These are phyloP conservation scores for Candida caryicola DNA, from an alignment of 805 yeast genomes.

Conservation along the genomic window DNA sequence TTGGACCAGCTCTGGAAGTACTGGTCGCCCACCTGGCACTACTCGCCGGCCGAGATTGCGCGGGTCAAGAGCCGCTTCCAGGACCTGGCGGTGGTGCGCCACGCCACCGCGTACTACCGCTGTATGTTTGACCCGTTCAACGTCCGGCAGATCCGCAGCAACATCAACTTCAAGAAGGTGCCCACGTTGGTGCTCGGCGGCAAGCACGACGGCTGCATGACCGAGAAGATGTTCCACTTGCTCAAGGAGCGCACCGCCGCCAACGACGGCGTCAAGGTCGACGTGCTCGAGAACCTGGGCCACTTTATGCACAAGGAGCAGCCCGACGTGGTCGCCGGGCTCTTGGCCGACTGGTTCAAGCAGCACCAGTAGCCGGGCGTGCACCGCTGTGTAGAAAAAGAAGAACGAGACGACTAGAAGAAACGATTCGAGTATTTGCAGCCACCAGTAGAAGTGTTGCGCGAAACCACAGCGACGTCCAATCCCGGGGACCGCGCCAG, in stretches of 20 bases:
- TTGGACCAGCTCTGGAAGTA: slow-evolving; percentile 31
- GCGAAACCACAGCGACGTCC: no score
- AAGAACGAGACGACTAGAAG: no score
- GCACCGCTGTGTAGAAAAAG: no score
- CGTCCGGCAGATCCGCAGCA: slow-evolving; percentile 8
- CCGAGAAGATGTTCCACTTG: slow-evolving; percentile 22
- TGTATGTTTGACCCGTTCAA: slow-evolving; percentile 23
- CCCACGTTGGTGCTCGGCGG: slow-evolving; percentile 39
- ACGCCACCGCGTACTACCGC: slow-evolving; percentile 40
- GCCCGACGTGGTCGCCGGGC: slow-evolving; percentile 26
- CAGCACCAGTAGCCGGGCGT: no score
- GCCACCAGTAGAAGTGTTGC: no score
- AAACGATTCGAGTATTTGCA: no score
- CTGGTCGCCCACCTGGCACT: slow-evolving; percentile 43
- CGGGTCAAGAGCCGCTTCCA: slow-evolving; percentile 27
- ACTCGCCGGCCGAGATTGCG: slow-evolving; percentile 21
- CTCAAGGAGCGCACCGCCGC: slow-evolving; percentile 20
- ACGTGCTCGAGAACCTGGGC: slow-evolving; percentile 27
- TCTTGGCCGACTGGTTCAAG: slow-evolving; percentile 30
- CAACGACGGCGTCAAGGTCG: slow-evolving; percentile 21
- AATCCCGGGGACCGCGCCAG: no score
- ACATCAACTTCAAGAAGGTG: slow-evolving; percentile 20
- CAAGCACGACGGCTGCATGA: slow-evolving; percentile 40
- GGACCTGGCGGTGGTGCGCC: slow-evolving; percentile 26
- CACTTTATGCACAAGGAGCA: slow-evolving; percentile 42